Evolutionary conservation across 2,329 filamentous ascomycete genomes (phyloP), one percentile per base, ranked within the genome.

Genomic region (Boeremia exigua): DNA sequence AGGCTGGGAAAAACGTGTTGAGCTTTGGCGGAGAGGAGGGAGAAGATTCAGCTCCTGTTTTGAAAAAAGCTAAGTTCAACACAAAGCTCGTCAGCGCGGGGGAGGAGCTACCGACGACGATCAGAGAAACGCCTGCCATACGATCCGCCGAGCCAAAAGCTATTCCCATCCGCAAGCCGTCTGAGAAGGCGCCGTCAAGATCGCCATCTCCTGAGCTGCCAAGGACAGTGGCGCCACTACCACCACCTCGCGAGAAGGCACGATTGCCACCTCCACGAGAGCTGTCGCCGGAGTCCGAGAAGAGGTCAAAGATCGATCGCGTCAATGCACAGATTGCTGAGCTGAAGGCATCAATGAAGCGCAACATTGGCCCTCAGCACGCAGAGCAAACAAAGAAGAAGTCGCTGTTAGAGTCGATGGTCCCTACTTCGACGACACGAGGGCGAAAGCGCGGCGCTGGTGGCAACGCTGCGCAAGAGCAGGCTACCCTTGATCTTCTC

Each of bases 291-390:
- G 70, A 75, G 38, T 66, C 67, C 33, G 75, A 66, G 61, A 77
- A 65, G 72, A 58, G 72, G 29, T 63, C 76, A n/a, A 72, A 77
- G 23, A 77, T 93, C 9, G 87, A 92, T 59, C 81, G 81, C 62
- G 90, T 89, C 3, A 93, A 93, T 62, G 89, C 90, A 33, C 88
- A 95, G 67, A 92, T 94, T 49, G 89, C 89, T 4, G 88, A 88
- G 1, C 78, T 95, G 4, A 94, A 93, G 73, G 89, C 89, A 8
- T 92, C 89, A 0, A 91, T 95, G 88, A 89, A 87, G 70, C 84
- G 90, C 30, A 88, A 82, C 19, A 68, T 68, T 12, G 48, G 67
- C n/a, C 54, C 60, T 14, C 61, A 72, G 39, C 65, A 69, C 7
- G 65, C 72, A 11, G 72, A 71, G 27, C 67, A 75, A 6, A 56